Evolutionary conservation across 345 rosid genomes (phyloP).

Genomic region (Murraya koenigii): DNA sequence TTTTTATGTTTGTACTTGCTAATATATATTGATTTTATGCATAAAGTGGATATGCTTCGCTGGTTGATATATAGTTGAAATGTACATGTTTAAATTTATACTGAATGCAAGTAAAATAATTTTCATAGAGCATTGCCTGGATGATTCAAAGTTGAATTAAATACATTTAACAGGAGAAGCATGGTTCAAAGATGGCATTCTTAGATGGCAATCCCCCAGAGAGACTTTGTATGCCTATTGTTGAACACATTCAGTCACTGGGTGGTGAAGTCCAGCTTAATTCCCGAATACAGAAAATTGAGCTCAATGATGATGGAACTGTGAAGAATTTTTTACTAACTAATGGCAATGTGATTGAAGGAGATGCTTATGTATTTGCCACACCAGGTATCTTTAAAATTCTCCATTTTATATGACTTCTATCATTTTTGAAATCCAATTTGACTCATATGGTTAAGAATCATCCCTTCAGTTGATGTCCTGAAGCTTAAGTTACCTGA

Average conservation of each 20-base stretch:
- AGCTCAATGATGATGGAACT: conserved; percentile 73
- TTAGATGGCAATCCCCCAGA: conserved; percentile 97
- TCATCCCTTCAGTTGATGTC: conserved; percentile 61
- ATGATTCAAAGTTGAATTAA: conserved; percentile 11
- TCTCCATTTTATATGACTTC: not conserved
- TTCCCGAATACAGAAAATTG: conserved; percentile 80
- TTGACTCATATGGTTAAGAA: conserved; percentile 18
- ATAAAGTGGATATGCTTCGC: not conserved
- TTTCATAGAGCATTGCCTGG: not conserved
- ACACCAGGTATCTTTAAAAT: conserved; percentile 63
- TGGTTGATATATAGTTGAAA: not conserved
- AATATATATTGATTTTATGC: not conserved
- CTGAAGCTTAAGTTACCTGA: conserved; percentile 88
- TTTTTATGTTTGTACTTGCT: not conserved
- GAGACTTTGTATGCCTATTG: conserved; percentile 88
- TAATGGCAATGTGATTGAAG: conserved; percentile 65
- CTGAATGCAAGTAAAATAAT: not conserved
- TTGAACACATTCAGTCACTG: conserved; percentile 63
- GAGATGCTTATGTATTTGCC: conserved; percentile 86
- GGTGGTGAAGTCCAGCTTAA: conserved; percentile 84
- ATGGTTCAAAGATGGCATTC: conserved; percentile 98
- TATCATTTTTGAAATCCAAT: not conserved
- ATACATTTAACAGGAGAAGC: conserved; percentile 64
- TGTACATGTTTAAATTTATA: not conserved
- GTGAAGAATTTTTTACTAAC: conserved; percentile 67